Percentiles rank a stretch among this genome's conserved stretches.
phyloP scores from a whole-genome alignment of 441 rosid species.

The Populus hybrid region DNA sequence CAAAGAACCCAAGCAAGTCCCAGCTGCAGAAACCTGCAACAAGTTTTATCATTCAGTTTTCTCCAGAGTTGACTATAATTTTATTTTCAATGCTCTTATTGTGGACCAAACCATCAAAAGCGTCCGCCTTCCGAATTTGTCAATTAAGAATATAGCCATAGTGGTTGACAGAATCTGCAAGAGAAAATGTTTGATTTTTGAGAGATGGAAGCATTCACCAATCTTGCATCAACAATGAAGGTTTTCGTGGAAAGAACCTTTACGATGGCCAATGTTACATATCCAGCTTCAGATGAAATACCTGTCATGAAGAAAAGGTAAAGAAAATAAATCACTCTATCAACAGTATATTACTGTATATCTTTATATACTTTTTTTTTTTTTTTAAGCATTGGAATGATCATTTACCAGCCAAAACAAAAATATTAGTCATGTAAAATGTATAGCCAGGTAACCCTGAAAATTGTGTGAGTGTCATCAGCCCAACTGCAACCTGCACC shows the following conservation, averaged over 20 bases:
- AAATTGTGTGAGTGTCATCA: constrained; percentile 49
- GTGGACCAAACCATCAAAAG: constrained; percentile 43
- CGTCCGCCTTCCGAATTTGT: constrained; percentile 60
- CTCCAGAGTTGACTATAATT: neutral
- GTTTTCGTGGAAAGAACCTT: neutral
- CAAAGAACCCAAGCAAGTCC: constrained; percentile 47
- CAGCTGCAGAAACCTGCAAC: constrained; percentile 45
- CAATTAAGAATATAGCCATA: constrained; percentile 43
- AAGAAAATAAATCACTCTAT: neutral
- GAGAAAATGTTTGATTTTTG: too few relatives aligned
- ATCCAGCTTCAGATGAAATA: neutral
- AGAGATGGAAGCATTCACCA: neutral
- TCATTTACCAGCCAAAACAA: constrained; percentile 38
- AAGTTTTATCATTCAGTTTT: neutral
- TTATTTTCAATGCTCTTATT: too few relatives aligned
- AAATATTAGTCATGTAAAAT: constrained; percentile 36
- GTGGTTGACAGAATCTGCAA: constrained; percentile 31
- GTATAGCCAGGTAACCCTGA: constrained; percentile 38
- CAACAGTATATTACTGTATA: neutral
- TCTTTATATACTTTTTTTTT: too few relatives aligned
- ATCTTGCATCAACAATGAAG: neutral
- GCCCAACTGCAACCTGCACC: constrained; percentile 43
- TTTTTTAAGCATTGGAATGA: neutral
- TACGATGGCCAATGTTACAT: neutral
- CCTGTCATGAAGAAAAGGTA: neutral